phyloP scores from a whole-genome alignment of 345 rosid genomes.

The Aquilaria yunnanensis region DNA sequence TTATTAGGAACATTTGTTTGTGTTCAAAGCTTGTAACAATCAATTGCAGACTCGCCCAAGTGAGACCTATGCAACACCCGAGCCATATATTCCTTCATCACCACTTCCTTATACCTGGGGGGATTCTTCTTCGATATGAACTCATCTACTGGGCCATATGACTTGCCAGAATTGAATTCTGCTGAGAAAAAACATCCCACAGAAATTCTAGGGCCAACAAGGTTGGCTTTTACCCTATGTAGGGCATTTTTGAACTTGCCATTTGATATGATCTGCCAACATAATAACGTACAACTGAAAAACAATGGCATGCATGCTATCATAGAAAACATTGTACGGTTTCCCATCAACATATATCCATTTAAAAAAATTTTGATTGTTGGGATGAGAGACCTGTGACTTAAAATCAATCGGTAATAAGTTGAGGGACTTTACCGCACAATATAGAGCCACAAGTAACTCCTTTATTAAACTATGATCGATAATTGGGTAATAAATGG shows the following conservation, averaged over 20 bases:
- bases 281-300: too few relatives aligned
- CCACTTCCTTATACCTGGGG: conserved; percentile 8
- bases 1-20: too few relatives aligned
- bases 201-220: conserved; percentile 10
- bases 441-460: too few relatives aligned
- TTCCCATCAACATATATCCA: too few relatives aligned
- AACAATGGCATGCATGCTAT: too few relatives aligned
- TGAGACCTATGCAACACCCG: neutral
- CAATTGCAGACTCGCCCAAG: conserved; percentile 1
- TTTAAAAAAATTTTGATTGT: too few relatives aligned
- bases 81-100: conserved; percentile 5
- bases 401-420: too few relatives aligned
- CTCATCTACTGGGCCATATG: conserved; percentile 15
- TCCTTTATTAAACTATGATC: too few relatives aligned
- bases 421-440: too few relatives aligned
- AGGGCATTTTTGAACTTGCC: conserved; percentile 16
- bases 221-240: conserved; percentile 14
- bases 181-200: conserved; percentile 16
- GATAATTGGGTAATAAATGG: too few relatives aligned
- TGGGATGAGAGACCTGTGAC: too few relatives aligned
- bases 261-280: conserved; percentile 15
- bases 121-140: conserved; percentile 18
- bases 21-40: conserved; percentile 1
- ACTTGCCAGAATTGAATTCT: neutral
- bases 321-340: too few relatives aligned